phyloP scores from a whole-genome alignment of 352 stramenopile species.

The Pythium rishiriense region DNA sequence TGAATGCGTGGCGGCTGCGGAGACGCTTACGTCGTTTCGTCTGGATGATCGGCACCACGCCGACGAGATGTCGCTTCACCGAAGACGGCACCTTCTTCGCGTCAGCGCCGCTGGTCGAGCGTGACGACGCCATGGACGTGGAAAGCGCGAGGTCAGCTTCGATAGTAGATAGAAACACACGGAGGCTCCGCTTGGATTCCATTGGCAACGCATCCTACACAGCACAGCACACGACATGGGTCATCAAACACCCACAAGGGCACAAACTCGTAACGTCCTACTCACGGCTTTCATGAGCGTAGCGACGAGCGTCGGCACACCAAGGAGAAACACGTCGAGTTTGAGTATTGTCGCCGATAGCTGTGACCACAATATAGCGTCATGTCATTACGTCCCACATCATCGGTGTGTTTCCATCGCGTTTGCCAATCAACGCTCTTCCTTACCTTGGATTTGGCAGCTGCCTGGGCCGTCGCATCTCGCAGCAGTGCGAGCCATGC shows the following conservation, averaged over 20 bases:
- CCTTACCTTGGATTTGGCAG: conserved; percentile 22
- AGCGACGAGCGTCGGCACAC: conserved; percentile 19
- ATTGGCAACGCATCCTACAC: background rate
- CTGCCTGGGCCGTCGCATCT: conserved; percentile 9
- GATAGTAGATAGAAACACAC: conserved; percentile 18
- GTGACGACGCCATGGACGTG: background rate
- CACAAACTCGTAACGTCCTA: conserved; percentile 3
- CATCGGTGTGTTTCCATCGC: background rate
- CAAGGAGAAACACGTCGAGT: conserved; percentile 35
- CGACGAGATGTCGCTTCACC: conserved; percentile 26
- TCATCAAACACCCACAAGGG: background rate
- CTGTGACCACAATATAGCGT: conserved; percentile 4
- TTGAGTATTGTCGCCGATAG: conserved; percentile 30
- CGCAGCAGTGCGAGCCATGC: conserved; percentile 24
- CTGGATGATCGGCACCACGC: conserved; percentile 29
- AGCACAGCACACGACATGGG: background rate
- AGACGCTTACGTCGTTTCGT: conserved; percentile 29
- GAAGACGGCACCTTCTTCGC: conserved; percentile 1
- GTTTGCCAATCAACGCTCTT: too few relatives aligned
- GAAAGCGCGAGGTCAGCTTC: conserved; percentile 14
- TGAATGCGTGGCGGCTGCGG: conserved; percentile 38
- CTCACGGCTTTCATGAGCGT: conserved; percentile 23
- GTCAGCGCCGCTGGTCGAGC: background rate
- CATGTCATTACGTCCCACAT: background rate
- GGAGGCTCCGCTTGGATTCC: conserved; percentile 4